A percentile compares a stretch with the other conserved stretches of the same genome.
These are phyloP conservation scores for Berberis thunbergii DNA, from an alignment of 164 flowering plant species.

Conservation along the genomic window DNA sequence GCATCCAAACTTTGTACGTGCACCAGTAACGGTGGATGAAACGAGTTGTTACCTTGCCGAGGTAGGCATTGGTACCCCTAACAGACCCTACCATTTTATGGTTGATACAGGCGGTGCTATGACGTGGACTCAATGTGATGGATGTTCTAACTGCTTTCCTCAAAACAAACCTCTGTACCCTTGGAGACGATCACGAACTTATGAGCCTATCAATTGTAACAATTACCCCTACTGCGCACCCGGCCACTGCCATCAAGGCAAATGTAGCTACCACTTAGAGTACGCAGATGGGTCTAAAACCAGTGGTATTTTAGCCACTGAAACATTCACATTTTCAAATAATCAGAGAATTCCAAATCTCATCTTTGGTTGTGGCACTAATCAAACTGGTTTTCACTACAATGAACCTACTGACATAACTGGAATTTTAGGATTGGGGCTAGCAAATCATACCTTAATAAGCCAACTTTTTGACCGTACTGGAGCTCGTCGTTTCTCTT, in stretches of 20 bases:
- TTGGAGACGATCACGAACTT: neutral
- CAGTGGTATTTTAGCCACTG: neutral
- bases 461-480: neutral
- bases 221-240: neutral
- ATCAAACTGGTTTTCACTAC: neutral
- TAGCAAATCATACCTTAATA: neutral
- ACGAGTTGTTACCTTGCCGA: neutral
- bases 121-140: neutral
- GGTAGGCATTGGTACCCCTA: neutral
- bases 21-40: neutral
- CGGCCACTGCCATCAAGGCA: neutral
- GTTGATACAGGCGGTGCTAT: neutral
- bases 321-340: neutral
- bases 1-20: neutral
- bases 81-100: neutral
- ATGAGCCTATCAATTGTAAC: neutral
- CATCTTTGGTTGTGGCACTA: neutral
- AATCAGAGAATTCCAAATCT: neutral
- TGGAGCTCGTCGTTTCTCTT: neutral
- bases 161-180: neutral
- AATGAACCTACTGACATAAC: neutral
- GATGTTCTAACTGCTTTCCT: neutral
- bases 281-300: neutral
- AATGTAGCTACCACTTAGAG: neutral
- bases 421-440: neutral